Percentiles rank a stretch among this genome's conserved stretches.
These are phyloP conservation scores for Pterulicium gracile DNA, from an alignment of 1,284 basidiomycete genomes.

Conservation along the genomic window DNA sequence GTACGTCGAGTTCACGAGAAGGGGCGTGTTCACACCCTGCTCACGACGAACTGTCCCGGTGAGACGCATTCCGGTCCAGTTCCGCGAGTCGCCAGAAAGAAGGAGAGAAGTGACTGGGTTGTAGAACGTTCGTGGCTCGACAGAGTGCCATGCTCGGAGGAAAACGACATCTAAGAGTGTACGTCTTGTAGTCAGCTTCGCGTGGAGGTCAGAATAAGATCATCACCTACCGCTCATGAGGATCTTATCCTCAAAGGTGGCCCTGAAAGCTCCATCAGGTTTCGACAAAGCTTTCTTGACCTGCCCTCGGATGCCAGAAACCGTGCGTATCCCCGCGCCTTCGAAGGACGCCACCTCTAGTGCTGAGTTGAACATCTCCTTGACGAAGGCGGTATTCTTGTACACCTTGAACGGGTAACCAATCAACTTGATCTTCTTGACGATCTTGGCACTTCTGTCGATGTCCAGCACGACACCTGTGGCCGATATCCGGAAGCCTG, in stretches of 20 bases:
- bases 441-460: conserved; percentile 86
- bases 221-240: conserved; percentile 79
- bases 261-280: conserved; percentile 91
- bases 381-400: conserved; percentile 98
- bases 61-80: conserved; percentile 90
- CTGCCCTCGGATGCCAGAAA: conserved; percentile 93
- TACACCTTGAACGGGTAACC: conserved; percentile 94
- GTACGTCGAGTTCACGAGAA: conserved; percentile 82
- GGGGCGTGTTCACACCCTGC: conserved; percentile 75
- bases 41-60: conserved; percentile 89
- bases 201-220: not conserved
- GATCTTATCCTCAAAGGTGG: conserved; percentile 97
- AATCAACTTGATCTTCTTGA: conserved; percentile 97
- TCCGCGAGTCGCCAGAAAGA: conserved; percentile 58
- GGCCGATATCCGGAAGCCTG: conserved; percentile 85
- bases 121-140: conserved; percentile 93
- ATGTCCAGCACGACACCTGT: conserved; percentile 94
- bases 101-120: conserved; percentile 93
- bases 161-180: conserved; percentile 82
- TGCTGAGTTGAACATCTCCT: conserved; percentile 92
- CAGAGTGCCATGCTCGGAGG: conserved; percentile 93
- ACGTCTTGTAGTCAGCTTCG: conserved; percentile 6
- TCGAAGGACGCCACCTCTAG: conserved; percentile 98
- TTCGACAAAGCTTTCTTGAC: conserved; percentile 93
- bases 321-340: conserved; percentile 91